phyloP scores from a whole-genome alignment of 768 basidiomycete genomes.

The Tylopilus felleus region DNA sequence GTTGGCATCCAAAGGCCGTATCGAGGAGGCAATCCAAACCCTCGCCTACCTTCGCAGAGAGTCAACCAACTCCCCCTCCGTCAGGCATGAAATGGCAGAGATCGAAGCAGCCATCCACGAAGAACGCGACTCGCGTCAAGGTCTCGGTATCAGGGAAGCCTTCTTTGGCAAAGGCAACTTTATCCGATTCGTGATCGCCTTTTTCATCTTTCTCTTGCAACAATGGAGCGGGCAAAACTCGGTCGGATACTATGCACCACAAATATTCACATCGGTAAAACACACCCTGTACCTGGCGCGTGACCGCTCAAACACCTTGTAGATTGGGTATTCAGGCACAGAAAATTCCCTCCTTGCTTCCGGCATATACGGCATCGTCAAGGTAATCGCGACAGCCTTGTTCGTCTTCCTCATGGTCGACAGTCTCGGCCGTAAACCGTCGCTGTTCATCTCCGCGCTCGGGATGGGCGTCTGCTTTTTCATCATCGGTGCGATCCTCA shows the following conservation, averaged over 20 bases:
- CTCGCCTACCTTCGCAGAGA: slow-evolving; percentile 63
- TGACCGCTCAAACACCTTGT: background rate
- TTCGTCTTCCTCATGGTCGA: slow-evolving; percentile 71
- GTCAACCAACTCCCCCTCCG: slow-evolving; percentile 36
- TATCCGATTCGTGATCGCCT: slow-evolving; percentile 81
- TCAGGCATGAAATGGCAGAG: slow-evolving; percentile 68
- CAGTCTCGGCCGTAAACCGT: slow-evolving; percentile 62
- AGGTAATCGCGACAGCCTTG: slow-evolving; percentile 60
- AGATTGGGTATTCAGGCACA: slow-evolving; percentile 65
- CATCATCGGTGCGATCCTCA: slow-evolving; percentile 81
- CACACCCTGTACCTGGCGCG: too few relatives aligned
- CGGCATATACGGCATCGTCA: slow-evolving; percentile 67
- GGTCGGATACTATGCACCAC: slow-evolving; percentile 73
- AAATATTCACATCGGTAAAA: slow-evolving; percentile 61
- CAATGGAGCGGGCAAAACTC: slow-evolving; percentile 87
- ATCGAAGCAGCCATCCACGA: slow-evolving; percentile 78
- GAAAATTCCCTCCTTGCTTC: slow-evolving; percentile 66
- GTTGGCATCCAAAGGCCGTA: slow-evolving; percentile 62
- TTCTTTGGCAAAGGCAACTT: slow-evolving; percentile 82
- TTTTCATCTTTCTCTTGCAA: slow-evolving; percentile 74
- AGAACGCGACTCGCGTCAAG: slow-evolving; percentile 62
- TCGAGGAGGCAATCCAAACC: slow-evolving; percentile 51
- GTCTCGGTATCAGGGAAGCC: slow-evolving; percentile 64
- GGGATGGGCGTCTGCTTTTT: slow-evolving; percentile 82
- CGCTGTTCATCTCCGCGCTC: slow-evolving; percentile 67